Conservation (phyloP, 805 yeast genomes). For the Sugiyamaella qingdaonensis region DNA sequence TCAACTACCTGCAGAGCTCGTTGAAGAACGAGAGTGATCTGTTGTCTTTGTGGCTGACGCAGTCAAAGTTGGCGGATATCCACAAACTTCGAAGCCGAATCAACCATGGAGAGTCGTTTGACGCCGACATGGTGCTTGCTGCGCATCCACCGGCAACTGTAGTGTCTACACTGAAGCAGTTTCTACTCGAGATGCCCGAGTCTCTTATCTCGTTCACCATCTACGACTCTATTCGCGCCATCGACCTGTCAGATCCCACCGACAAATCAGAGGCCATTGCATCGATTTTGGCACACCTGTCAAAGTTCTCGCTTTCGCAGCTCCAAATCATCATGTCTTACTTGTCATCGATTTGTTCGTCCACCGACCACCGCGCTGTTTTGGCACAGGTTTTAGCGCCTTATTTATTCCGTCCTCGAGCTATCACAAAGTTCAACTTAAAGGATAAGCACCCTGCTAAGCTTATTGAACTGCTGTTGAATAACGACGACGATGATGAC, state of each 20-base stretch:
- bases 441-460: constrained; percentile 29
- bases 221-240: constrained; percentile 56
- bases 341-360: constrained; percentile 1
- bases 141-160: constrained; percentile 46
- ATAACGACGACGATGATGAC: constrained; percentile 16
- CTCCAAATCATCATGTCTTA: constrained; percentile 22
- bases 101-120: constrained; percentile 32
- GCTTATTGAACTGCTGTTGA: constrained; percentile 26
- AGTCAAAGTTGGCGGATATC: constrained; percentile 50
- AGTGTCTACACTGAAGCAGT: constrained; percentile 60
- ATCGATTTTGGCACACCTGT: constrained; percentile 23
- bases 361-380: background rate
- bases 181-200: constrained; percentile 70
- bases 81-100: constrained; percentile 52
- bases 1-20: constrained; percentile 42
- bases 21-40: constrained; percentile 19
- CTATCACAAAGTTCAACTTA: constrained; percentile 26
- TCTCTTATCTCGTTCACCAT: constrained; percentile 59
- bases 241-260: background rate
- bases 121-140: constrained; percentile 32
- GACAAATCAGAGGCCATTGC: constrained; percentile 17
- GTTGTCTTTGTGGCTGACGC: constrained; percentile 45
- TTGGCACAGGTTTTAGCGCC: constrained; percentile 23
- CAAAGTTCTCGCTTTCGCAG: constrained; percentile 19
- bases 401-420: constrained; percentile 31